Conservation (phyloP, 208 protist genomes). For the Trypanosoma grayi region DNA sequence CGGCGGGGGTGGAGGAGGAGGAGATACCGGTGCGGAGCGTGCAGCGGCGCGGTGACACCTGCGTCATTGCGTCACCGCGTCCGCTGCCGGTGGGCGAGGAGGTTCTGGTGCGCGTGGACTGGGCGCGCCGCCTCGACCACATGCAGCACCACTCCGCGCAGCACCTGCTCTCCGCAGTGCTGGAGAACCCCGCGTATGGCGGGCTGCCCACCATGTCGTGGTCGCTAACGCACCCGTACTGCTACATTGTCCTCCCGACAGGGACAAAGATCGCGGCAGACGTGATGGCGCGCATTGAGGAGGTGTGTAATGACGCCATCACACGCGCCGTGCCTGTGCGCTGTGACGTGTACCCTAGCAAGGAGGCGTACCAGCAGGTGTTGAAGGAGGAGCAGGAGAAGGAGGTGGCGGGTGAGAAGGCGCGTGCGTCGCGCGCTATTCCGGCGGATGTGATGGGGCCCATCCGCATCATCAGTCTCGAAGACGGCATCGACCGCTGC, state of each 20-base stretch:
- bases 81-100: slow-evolving; percentile 37
- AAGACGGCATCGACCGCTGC: slow-evolving; percentile 59
- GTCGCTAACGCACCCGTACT: slow-evolving; percentile 69
- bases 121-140: slow-evolving; percentile 82
- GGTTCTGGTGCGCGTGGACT: slow-evolving; percentile 71
- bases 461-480: slow-evolving; percentile 77
- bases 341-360: slow-evolving; percentile 45
- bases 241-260: slow-evolving; percentile 69
- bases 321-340: slow-evolving; percentile 35
- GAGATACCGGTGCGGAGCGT: slow-evolving; percentile 30
- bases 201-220: slow-evolving; percentile 77
- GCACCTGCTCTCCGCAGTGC: slow-evolving; percentile 81
- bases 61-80: slow-evolving; percentile 43
- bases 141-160: slow-evolving; percentile 93
- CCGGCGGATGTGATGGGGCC: slow-evolving; percentile 69
- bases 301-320: slow-evolving; percentile 63
- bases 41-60: slow-evolving; percentile 56
- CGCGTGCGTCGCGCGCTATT: slow-evolving; percentile 45
- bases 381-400: slow-evolving; percentile 19
- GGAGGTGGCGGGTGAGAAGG: background rate
- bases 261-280: slow-evolving; percentile 51
- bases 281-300: slow-evolving; percentile 54
- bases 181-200: slow-evolving; percentile 46
- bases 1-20: background rate
- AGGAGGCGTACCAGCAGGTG: slow-evolving; percentile 38